Percentiles rank a stretch among this genome's conserved stretches.
Evolutionary conservation across 139 green algal genomes (phyloP).

Genomic region (Diplosphaera chodatii): DNA sequence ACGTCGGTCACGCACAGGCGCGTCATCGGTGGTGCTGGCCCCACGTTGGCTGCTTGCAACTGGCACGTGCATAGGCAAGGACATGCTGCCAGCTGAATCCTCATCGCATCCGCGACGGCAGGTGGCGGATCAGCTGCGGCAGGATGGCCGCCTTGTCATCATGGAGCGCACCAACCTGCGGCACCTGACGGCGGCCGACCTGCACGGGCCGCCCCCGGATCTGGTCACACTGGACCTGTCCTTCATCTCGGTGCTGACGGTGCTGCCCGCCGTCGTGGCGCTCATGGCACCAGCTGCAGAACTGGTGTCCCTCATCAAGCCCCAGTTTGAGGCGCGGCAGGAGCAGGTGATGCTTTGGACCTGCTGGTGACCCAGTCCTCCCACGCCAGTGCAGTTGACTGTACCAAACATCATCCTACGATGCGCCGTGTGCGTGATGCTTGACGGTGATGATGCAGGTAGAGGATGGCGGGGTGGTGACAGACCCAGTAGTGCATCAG

Average conservation of each 20-base stretch:
- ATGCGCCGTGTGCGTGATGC: too few relatives aligned
- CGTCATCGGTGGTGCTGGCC: too few relatives aligned
- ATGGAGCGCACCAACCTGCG: constrained; percentile 94
- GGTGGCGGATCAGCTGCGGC: constrained; percentile 80
- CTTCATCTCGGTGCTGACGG: constrained; percentile 93
- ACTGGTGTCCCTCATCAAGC: constrained; percentile 92
- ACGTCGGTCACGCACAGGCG: constrained; percentile 92
- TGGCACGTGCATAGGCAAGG: too few relatives aligned
- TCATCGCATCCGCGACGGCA: too few relatives aligned
- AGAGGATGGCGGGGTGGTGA: constrained; percentile 69
- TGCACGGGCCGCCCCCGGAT: constrained; percentile 44
- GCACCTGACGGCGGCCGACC: constrained; percentile 48
- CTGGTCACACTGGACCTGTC: constrained; percentile 91
- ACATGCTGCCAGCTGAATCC: too few relatives aligned
- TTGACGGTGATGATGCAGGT: too few relatives aligned
- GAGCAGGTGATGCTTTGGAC: constrained; percentile 30
- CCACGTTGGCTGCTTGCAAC: too few relatives aligned
- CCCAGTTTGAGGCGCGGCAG: constrained; percentile 93
- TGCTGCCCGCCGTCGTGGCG: constrained; percentile 50
- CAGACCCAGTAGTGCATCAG: constrained; percentile 57
- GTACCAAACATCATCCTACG: too few relatives aligned
- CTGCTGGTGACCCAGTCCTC: too few relatives aligned
- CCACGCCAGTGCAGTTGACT: too few relatives aligned
- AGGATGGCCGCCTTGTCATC: constrained; percentile 68
- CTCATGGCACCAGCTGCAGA: constrained; percentile 44